Evolutionary conservation across 768 basidiomycete genomes (phyloP), one percentile per base, ranked within the genome.

Genomic region (Tubosaeta sp.): DNA sequence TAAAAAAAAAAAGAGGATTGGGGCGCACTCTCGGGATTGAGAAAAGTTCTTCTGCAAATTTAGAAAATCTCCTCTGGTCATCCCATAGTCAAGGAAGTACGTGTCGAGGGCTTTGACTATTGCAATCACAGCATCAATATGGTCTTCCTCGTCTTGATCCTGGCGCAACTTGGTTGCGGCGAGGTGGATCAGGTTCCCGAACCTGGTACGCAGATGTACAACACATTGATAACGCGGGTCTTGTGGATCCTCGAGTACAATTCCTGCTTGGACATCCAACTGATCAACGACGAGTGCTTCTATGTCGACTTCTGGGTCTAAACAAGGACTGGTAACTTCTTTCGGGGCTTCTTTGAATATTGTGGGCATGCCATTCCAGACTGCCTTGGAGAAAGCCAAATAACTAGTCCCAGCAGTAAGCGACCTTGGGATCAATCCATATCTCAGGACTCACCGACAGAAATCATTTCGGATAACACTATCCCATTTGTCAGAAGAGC

Each of bases 111-210:
- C 84, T 56, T 82, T 82, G 21, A 83, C 78, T 16, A 90, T 79
- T 32, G 75, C 74, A 30, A 90, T 77, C 29, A 95, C 82, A 5
- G 90, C 87, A 65, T 98, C 94, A 39, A 90, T 87, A 54, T 90
- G 87, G 63, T 92, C 89, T 66, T 91, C 90, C 30, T 79, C 82
- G 39, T 78, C 79, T 12, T 75, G 78, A 38, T 79, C 76, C 58
- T 79, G 76, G 32, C 82, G 80, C 34, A 93, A 70, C 14, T 81
- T 74, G 19, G 70, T 73, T 2, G 91, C 83, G 2, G 90, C 91
- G 29, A 70, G 70, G 53, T 87, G 82, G 32, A 90, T 68, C 11
- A 90, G 70, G 31, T 79, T 68, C 3, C 89, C 92, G 57, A 87
- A 87, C 14, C 82, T 78, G 22, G 70, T 62, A 29, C 87, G 82